Evolutionary conservation across 345 rosid species (phyloP).

Genomic region (Zanthoxylum bungeanum): DNA sequence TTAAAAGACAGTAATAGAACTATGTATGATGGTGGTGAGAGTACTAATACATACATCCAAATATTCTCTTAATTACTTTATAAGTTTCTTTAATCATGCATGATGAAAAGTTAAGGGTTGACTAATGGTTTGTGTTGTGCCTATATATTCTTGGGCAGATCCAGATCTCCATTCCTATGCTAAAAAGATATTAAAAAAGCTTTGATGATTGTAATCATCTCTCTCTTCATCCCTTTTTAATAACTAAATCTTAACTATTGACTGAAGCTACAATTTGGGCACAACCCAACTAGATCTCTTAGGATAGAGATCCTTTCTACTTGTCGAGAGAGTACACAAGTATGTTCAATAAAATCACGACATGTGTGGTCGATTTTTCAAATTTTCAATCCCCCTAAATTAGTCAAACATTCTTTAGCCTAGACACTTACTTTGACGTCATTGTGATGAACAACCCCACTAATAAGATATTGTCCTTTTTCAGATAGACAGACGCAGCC

Average conservation of each 20-base stretch:
- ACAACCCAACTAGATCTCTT: constrained; percentile 14
- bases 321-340: background rate
- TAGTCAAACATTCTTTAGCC: too few species aligned
- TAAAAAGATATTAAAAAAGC: background rate
- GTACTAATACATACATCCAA: background rate
- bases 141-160: constrained; percentile 13
- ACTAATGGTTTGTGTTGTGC: constrained; percentile 19
- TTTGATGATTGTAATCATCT: constrained; percentile 16
- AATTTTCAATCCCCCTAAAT: too few species aligned
- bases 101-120: constrained; percentile 21
- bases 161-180: background rate
- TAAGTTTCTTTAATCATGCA: constrained; percentile 18
- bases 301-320: background rate
- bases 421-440: too few species aligned
- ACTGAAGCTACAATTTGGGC: constrained; percentile 12
- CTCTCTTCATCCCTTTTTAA: constrained; percentile 9
- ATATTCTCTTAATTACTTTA: background rate
- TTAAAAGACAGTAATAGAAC: too few species aligned
- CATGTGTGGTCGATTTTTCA: too few species aligned
- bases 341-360: background rate
- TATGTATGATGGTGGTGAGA: background rate
- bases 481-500: too few species aligned
- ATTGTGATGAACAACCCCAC: too few species aligned
- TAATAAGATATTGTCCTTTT: too few species aligned
- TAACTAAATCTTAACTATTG: constrained; percentile 14